Evolutionary conservation across 495 filamentous ascomycete species (phyloP).

Genomic region (Thozetella sp.): DNA sequence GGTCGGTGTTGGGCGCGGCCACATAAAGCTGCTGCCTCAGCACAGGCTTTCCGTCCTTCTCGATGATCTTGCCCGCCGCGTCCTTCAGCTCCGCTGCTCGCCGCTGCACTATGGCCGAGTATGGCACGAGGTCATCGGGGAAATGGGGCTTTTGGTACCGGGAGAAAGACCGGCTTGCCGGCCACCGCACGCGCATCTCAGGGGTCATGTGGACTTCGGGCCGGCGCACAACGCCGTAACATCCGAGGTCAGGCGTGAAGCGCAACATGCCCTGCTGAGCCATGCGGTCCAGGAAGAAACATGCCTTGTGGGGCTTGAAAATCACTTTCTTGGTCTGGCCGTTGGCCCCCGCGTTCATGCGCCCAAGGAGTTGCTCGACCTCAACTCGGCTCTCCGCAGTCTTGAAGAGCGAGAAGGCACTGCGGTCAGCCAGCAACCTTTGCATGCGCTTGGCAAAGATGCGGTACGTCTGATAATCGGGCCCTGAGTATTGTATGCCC

Average conservation of each 20-base stretch:
- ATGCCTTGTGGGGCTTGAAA: slow-evolving; percentile 24
- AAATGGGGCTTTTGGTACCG: slow-evolving; percentile 6
- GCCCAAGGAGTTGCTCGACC: slow-evolving; percentile 23
- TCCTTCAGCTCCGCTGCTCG: background rate
- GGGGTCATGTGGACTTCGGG: slow-evolving; percentile 15
- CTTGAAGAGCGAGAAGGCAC: slow-evolving; percentile 17
- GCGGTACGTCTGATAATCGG: slow-evolving; percentile 18
- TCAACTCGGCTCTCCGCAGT: slow-evolving; percentile 6
- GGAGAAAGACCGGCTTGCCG: slow-evolving; percentile 1
- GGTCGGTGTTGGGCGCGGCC: background rate
- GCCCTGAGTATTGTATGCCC: slow-evolving; percentile 7
- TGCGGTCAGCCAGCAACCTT: slow-evolving; percentile 23
- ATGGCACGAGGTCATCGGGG: slow-evolving; percentile 7
- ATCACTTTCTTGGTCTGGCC: slow-evolving; percentile 12
- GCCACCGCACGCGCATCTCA: slow-evolving; percentile 22
- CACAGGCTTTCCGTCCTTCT: slow-evolving; percentile 1
- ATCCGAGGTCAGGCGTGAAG: slow-evolving; percentile 15
- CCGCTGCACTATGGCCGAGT: background rate
- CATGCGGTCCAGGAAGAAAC: slow-evolving; percentile 23
- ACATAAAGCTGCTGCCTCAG: background rate
- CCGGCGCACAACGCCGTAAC: slow-evolving; percentile 24
- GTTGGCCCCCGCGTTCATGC: slow-evolving; percentile 19
- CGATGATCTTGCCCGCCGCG: background rate
- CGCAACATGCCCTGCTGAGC: slow-evolving; percentile 11
- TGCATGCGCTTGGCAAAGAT: slow-evolving; percentile 26